Evolutionary conservation across 306 rosid genomes (phyloP).

Genomic region (Corylus avellana): DNA sequence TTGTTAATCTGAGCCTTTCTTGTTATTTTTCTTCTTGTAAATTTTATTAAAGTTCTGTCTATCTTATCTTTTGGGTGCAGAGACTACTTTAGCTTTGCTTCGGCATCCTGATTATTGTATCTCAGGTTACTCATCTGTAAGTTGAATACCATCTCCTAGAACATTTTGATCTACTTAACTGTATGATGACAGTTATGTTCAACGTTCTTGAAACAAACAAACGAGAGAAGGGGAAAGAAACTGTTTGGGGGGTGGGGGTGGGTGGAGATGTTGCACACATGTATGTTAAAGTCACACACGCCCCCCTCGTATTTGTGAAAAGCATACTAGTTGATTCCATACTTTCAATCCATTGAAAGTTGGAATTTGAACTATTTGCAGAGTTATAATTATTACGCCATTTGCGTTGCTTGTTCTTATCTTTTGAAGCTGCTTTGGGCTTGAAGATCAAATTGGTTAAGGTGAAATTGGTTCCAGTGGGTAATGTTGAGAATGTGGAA

Average conservation of each 20-base stretch:
- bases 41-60: conserved; percentile 23
- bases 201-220: neutral
- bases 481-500: too few relatives aligned
- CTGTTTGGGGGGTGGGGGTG: neutral
- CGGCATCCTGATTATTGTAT: conserved; percentile 94
- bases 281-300: neutral
- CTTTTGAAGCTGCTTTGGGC: too few relatives aligned
- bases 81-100: conserved; percentile 88
- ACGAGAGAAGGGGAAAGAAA: neutral
- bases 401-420: too few relatives aligned
- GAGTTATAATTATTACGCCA: too few relatives aligned
- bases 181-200: neutral
- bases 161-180: conserved; percentile 1
- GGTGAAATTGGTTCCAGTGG: too few relatives aligned
- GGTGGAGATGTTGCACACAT: too few relatives aligned
- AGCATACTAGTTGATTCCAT: neutral
- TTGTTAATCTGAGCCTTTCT: neutral
- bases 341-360: neutral
- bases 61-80: conserved; percentile 47
- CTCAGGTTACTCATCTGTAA: conserved; percentile 88
- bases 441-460: too few relatives aligned
- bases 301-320: neutral
- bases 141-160: conserved; percentile 40
- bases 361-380: neutral
- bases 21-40: conserved; percentile 9